Conservation (phyloP, 441 rosid genomes). For the Erodium moschatum region DNA sequence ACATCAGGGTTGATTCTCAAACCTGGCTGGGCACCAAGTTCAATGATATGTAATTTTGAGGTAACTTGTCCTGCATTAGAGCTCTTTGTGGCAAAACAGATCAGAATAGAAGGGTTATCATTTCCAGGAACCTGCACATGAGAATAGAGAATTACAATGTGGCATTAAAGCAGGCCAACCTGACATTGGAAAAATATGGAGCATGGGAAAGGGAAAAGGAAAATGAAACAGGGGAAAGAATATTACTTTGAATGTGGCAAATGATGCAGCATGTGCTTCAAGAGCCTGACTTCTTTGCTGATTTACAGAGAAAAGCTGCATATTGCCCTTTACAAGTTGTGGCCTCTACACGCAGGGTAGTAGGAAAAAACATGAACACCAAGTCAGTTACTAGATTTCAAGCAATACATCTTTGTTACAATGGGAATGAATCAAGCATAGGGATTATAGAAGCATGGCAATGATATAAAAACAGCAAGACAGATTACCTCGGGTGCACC, state of each 20-base stretch:
- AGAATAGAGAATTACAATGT: neutral
- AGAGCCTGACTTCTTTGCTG: slow-evolving; percentile 84
- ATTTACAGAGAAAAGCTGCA: slow-evolving; percentile 95
- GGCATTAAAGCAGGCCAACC: neutral
- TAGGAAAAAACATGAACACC: too few species aligned
- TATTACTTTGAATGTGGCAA: slow-evolving; percentile 69
- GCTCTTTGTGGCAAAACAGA: slow-evolving; percentile 77
- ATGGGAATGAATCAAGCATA: neutral
- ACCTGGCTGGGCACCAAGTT: slow-evolving; percentile 98
- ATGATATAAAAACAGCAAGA: neutral
- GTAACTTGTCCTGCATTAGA: slow-evolving; percentile 85
- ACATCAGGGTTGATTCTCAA: slow-evolving; percentile 15
- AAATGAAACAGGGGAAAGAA: neutral
- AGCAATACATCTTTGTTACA: neutral
- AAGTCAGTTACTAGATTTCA: neutral
- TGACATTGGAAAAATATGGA: neutral
- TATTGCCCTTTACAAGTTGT: slow-evolving; percentile 89
- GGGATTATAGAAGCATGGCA: neutral
- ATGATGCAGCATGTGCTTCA: slow-evolving; percentile 53
- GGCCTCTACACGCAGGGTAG: slow-evolving; percentile 46
- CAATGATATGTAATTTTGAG: slow-evolving; percentile 91
- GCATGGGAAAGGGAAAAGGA: neutral
- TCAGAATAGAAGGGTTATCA: slow-evolving; percentile 81
- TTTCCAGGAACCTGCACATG: slow-evolving; percentile 74
- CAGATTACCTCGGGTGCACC: slow-evolving; percentile 66